Evolutionary conservation across 176 grass and related monocot genomes (phyloP).

Genomic region (Aegilops umbellulata): DNA sequence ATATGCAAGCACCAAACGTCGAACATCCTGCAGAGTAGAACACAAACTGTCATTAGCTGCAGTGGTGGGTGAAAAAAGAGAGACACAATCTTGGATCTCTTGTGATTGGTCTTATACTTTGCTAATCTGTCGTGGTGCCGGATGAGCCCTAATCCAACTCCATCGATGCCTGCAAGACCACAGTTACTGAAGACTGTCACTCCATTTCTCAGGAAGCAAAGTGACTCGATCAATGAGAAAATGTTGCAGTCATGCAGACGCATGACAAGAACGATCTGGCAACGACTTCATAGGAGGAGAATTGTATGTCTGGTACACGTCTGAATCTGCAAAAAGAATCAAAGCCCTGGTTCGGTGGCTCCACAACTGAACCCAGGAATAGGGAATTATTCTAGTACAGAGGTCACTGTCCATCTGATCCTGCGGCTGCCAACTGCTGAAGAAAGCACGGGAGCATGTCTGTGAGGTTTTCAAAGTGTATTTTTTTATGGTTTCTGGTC

Average conservation of each 20-base stretch:
- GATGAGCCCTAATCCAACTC: slow-evolving; percentile 77
- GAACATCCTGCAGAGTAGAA: slow-evolving; percentile 58
- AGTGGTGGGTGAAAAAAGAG: neutral
- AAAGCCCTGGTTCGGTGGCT: neutral
- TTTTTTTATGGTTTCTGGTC: no score
- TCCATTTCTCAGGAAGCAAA: neutral
- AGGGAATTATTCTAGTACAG: neutral
- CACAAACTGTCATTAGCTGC: neutral
- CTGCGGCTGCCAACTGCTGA: neutral
- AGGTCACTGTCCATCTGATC: neutral
- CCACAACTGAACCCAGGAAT: neutral
- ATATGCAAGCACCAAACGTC: slow-evolving; percentile 91
- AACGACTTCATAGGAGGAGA: neutral
- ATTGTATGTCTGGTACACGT: neutral
- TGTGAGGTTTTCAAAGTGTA: no score
- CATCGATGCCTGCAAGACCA: slow-evolving; percentile 66
- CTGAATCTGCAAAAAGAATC: neutral
- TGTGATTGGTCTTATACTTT: slow-evolving; percentile 51
- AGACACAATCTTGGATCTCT: neutral
- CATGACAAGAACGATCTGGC: neutral
- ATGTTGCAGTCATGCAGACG: neutral
- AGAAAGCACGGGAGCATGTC: no score
- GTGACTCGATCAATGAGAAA: neutral
- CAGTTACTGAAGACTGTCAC: neutral
- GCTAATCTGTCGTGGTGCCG: slow-evolving; percentile 69